A percentile compares a stretch with the other conserved stretches of the same genome.
Evolutionary conservation across 2,329 filamentous ascomycete species (phyloP).

Genomic region (Ceratocystis smalleyi): DNA sequence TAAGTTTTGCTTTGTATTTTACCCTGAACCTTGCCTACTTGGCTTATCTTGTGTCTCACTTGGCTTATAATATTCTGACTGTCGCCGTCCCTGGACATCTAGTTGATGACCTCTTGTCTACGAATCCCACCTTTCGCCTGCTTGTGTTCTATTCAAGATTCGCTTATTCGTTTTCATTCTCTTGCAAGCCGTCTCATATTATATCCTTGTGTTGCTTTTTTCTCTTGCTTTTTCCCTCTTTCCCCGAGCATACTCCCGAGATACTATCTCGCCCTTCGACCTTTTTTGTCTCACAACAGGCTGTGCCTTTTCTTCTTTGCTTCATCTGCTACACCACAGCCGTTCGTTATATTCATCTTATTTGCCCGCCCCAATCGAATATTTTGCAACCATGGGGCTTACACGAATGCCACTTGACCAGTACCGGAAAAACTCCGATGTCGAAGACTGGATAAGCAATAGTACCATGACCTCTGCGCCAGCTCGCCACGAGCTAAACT

Average conservation of each 20-base stretch:
- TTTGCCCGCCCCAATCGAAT: background rate
- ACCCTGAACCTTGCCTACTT: background rate
- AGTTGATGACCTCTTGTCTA: background rate
- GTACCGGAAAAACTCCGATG: constrained; percentile 1
- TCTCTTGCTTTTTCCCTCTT: background rate
- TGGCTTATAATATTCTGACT: background rate
- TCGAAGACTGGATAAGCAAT: constrained; percentile 1
- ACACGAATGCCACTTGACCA: constrained; percentile 9
- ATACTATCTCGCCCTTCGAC: background rate
- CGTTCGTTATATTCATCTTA: background rate
- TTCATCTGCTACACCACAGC: background rate
- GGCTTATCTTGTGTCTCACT: background rate
- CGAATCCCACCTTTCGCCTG: background rate
- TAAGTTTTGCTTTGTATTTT: background rate
- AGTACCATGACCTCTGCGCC: background rate
- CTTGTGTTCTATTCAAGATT: background rate
- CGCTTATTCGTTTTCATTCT: background rate
- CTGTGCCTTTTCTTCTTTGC: background rate
- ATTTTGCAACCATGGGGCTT: background rate
- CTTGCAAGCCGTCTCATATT: background rate
- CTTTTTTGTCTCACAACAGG: background rate
- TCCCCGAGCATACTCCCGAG: background rate
- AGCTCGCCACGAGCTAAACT: constrained; percentile 11
- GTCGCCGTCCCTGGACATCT: background rate
- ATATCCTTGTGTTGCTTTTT: background rate